Percentiles rank a stretch among this genome's conserved stretches.
phyloP scores from a whole-genome alignment of 139 green algal genomes.

The Closterium sp. region DNA sequence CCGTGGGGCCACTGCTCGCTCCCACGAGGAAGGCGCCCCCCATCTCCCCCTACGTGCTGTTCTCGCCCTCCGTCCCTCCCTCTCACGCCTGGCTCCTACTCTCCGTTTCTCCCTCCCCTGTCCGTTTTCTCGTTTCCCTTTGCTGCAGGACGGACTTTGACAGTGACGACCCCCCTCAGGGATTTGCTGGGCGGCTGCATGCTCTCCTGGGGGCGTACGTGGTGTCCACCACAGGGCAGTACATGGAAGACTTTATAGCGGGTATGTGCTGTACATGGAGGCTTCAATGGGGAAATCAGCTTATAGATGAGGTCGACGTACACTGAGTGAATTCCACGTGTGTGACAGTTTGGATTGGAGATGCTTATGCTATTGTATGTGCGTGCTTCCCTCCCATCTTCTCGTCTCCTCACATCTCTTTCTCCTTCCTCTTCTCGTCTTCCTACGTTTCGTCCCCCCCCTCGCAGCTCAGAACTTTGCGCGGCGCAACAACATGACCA shows the following conservation, averaged over 20 bases:
- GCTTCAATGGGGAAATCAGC: too few relatives aligned
- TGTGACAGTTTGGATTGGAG: too few relatives aligned
- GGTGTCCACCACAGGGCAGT: not conserved
- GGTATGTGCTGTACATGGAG: not conserved
- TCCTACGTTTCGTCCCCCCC: not conserved
- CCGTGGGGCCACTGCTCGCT: too few relatives aligned
- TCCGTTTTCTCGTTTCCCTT: not conserved
- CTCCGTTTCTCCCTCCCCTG: not conserved
- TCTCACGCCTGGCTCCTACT: not conserved
- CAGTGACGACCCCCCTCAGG: not conserved
- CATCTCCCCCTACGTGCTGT: too few relatives aligned
- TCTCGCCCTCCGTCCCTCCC: not conserved
- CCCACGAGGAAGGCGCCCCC: too few relatives aligned
- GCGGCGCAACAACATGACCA: slow-evolving; percentile 5
- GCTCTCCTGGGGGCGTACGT: not conserved
- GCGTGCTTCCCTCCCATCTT: not conserved
- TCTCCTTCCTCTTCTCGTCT: not conserved
- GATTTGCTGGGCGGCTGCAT: not conserved
- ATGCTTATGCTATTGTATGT: not conserved
- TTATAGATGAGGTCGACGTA: too few relatives aligned
- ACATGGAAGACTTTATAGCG: not conserved
- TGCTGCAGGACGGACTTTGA: not conserved
- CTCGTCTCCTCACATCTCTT: slow-evolving; percentile 1
- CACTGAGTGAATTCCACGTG: too few relatives aligned
- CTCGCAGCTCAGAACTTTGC: not conserved